Evolutionary conservation across 768 basidiomycete species (phyloP).

Genomic region (Kwoniella pini): DNA sequence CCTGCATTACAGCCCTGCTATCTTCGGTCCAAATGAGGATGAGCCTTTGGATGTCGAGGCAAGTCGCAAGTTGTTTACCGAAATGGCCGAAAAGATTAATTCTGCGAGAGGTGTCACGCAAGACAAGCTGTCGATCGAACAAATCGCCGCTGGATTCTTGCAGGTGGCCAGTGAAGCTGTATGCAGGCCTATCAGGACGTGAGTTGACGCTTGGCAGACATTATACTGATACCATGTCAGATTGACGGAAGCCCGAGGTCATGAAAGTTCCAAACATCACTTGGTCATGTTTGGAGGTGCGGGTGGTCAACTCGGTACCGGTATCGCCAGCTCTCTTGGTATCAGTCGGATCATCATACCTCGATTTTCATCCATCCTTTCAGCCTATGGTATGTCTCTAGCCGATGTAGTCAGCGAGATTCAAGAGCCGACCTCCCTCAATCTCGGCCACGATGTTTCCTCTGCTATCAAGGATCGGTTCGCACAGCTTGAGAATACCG

Average conservation of each 20-base stretch:
- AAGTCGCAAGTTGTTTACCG: conserved; percentile 67
- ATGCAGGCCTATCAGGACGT: conserved; percentile 83
- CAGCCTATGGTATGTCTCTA: conserved; percentile 42
- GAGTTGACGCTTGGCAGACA: too few relatives aligned
- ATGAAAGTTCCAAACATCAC: conserved; percentile 72
- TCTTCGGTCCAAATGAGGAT: conserved; percentile 85
- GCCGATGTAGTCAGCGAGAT: conserved; percentile 53
- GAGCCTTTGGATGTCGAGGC: conserved; percentile 78
- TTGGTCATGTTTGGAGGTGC: conserved; percentile 55
- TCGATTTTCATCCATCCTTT: conserved; percentile 37
- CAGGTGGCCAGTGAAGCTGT: conserved; percentile 96
- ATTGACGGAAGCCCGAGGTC: conserved; percentile 83
- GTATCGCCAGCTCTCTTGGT: conserved; percentile 33
- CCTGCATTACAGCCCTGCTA: conserved; percentile 63
- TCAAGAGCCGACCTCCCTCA: conserved; percentile 6
- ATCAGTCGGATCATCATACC: conserved; percentile 37
- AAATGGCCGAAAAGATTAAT: conserved; percentile 71
- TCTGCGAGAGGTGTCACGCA: conserved; percentile 55
- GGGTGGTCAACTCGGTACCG: conserved; percentile 49
- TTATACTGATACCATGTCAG: too few relatives aligned
- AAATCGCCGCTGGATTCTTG: conserved; percentile 90
- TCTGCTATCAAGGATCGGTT: conserved; percentile 11
- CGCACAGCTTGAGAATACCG: conserved; percentile 18
- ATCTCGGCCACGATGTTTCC: too few relatives aligned
- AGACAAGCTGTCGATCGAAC: conserved; percentile 67